Evolutionary conservation across 2,329 filamentous ascomycete species (phyloP).

Genomic region (Leptographium flavum): DNA sequence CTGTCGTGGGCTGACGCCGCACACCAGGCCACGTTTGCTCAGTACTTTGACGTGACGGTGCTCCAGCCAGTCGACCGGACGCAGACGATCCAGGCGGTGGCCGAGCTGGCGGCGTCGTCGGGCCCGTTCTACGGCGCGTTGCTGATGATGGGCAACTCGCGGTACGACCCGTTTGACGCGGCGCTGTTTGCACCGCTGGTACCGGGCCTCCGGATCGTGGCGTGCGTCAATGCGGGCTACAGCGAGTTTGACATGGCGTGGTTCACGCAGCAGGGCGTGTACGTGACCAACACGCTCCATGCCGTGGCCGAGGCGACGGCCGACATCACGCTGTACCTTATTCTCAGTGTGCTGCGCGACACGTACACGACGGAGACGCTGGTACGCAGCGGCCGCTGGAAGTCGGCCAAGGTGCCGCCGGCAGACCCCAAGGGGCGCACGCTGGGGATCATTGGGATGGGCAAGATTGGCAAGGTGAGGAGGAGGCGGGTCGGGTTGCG

Average conservation of each 20-base stretch:
- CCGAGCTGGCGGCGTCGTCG: conserved; percentile 24
- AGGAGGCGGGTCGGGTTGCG: too few species aligned
- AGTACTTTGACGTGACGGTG: too few species aligned
- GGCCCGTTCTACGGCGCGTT: conserved; percentile 33
- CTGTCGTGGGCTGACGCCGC: too few species aligned
- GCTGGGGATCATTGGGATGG: too few species aligned
- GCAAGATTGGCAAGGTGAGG: too few species aligned
- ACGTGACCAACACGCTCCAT: conserved; percentile 39
- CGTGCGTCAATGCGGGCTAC: conserved; percentile 31
- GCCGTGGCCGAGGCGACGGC: conserved; percentile 33
- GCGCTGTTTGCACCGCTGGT: conserved; percentile 26
- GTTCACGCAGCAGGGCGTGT: conserved; percentile 27
- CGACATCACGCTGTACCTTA: conserved; percentile 17
- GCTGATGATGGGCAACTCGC: conserved; percentile 33
- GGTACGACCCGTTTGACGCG: conserved; percentile 34
- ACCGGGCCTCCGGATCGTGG: conserved; percentile 29
- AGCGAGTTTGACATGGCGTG: conserved; percentile 31
- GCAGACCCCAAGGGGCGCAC: too few species aligned
- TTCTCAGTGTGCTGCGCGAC: conserved; percentile 22
- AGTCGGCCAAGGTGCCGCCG: too few species aligned
- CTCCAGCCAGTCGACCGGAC: too few species aligned
- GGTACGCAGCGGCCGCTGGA: too few species aligned
- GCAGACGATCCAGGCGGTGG: neutral
- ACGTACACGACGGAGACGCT: too few species aligned
- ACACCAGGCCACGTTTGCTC: too few species aligned